Base-by-base conservation (phyloP, 2,329 filamentous ascomycete genomes). In the Pseudocercospora musae region DNA sequence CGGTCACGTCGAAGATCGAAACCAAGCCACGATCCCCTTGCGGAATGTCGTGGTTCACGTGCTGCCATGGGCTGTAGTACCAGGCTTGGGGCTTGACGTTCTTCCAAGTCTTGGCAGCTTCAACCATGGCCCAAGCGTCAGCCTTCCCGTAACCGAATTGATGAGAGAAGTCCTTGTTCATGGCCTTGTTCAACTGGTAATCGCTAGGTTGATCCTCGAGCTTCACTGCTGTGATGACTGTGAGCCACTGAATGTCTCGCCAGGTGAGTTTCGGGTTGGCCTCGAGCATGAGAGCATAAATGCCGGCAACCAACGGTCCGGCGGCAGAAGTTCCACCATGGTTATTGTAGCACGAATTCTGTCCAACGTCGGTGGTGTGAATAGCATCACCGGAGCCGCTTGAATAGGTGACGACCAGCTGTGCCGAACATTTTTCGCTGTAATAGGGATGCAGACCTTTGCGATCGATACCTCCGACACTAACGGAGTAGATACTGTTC, bases 401-500 rank as follows among this genome's bases (percentile, higher is more conserved):
- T 74, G 93, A 97, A 77, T 98, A 99, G 0, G 95, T 96, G 9
- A 99, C 95, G 2, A 97, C 93, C 52, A 99, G 82, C 75, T 96
- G 91, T 21, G 95, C 95, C 2, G 94, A 97, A 79, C 95, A 99
- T 66, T 91, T 89, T 77, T 99, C 95, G 0, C 94, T 97, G 77
- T 99, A 99, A 76, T 94, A 95, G 0, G 95, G 93, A 73, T 98
- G 94, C n/a, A 85, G 78, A 42, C 94, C 93, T 68, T 89, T 87
- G 62, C 91, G 85, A 75, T 97, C 93, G 65, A 99, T 89, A 33
- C 94, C 94, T 40, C 95, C 95, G 18, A 99, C 92, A 0, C 93
- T 96, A 70, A 99, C 95, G 75, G 92, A 97, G 82, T 98, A 99
- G 71, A 99, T 99, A 74, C 93, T 97, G 81, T 99, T 99, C 63